Evolutionary conservation across 495 filamentous ascomycete genomes (phyloP).

Genomic region (Lindgomyces ingoldianus): DNA sequence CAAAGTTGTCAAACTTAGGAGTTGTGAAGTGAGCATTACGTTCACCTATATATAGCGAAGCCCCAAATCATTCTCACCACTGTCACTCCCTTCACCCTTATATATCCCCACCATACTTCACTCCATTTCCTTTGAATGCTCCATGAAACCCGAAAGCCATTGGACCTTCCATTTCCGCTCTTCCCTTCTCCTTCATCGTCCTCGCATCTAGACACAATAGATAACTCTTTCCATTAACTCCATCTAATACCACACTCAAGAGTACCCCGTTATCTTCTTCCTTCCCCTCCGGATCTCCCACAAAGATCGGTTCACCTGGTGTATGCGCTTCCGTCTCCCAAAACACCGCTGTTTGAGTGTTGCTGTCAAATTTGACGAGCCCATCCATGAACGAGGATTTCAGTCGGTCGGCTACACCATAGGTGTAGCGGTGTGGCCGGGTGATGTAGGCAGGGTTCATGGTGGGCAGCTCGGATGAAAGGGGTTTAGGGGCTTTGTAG

Average conservation of each 20-base stretch:
- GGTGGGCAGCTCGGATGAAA: slow-evolving; percentile 50
- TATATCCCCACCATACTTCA: slow-evolving; percentile 25
- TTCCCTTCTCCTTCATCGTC: slow-evolving; percentile 64
- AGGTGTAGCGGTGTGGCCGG: slow-evolving; percentile 63
- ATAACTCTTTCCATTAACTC: slow-evolving; percentile 62
- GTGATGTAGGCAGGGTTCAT: slow-evolving; percentile 63
- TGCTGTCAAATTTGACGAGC: slow-evolving; percentile 67
- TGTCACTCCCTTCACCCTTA: neutral
- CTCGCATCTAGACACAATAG: slow-evolving; percentile 68
- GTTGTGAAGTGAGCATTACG: no score
- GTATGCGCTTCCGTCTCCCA: slow-evolving; percentile 66
- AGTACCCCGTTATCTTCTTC: slow-evolving; percentile 72
- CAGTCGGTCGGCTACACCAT: slow-evolving; percentile 59
- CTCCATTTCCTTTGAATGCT: slow-evolving; percentile 50
- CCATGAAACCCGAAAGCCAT: slow-evolving; percentile 77
- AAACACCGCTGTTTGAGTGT: slow-evolving; percentile 50
- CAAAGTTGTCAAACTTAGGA: no score
- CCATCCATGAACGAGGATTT: slow-evolving; percentile 64
- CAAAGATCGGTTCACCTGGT: slow-evolving; percentile 74
- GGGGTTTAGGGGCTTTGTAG: slow-evolving; percentile 16
- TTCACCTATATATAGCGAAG: no score
- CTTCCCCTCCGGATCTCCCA: slow-evolving; percentile 52
- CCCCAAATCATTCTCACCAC: no score
- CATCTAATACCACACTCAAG: slow-evolving; percentile 71
- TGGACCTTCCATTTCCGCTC: slow-evolving; percentile 61